Base-by-base conservation (phyloP, 2,329 filamentous ascomycete species). In the Catunica adiposa region DNA sequence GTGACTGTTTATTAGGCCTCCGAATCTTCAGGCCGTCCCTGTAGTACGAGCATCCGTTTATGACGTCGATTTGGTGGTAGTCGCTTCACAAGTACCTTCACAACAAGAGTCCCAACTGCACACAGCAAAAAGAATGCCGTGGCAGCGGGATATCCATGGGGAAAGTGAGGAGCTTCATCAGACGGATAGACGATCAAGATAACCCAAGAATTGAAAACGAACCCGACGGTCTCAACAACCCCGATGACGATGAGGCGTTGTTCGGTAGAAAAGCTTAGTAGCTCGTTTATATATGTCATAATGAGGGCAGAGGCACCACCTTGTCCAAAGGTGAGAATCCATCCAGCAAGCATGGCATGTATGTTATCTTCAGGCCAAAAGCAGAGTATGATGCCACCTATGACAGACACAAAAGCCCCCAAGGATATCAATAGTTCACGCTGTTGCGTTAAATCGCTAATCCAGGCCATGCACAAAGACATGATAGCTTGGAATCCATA, bases 371-470 rank as follows among this genome's bases (percentile, higher is more conserved):
- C 64, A 0, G 66, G 68, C 60, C 65, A 69, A 1, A 66, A 61
- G 9, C 63, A 65, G 2, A 70, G 59, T 29, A 69, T 67, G 50
- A 66, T 61, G 40, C 65, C 67, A 0, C 67, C 66, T 1, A 63
- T 56, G 6, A 70, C 58, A 11, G 67, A 63, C 4, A 69, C 48
- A 6, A 69, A 64, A 0, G 70, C 74, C 1, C 71, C 73, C 51
- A 74, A 71, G 6, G 79, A 62, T 44, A 76, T 72, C 0, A 77
- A 68, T 1, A 76, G 78, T 74, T 74, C 78, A 9, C 77, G 67
- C 23, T 66, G 67, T 29, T 75, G 75, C 53, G 74, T 64, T 3
- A 68, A 70, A 64, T 73, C 79, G 9, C 69, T 79, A 17, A 67
- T 70, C 75, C 70, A 80, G 15, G 69, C 78, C 60, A 72, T 79